These are phyloP conservation scores for Lactifluus hygrophoroides DNA, from an alignment of 768 basidiomycete species.

Conservation along the genomic window DNA sequence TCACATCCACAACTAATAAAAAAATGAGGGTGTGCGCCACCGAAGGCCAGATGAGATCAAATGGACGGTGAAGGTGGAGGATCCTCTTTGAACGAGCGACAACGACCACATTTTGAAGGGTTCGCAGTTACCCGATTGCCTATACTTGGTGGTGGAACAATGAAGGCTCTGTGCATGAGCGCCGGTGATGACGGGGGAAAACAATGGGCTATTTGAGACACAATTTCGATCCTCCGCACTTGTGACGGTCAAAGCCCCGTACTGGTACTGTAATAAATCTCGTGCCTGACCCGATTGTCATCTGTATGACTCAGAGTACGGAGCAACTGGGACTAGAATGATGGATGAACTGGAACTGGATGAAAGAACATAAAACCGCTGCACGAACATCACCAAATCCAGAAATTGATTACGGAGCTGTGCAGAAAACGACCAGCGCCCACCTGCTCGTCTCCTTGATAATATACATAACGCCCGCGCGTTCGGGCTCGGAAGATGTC, in stretches of 20 bases:
- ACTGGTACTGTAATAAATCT: no score
- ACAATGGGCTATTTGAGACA: neutral
- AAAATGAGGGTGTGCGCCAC: conserved; percentile 4
- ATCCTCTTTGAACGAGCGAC: neutral
- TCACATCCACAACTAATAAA: conserved; percentile 6
- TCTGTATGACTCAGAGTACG: neutral
- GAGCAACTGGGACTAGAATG: neutral
- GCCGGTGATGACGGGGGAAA: neutral
- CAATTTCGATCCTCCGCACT: neutral
- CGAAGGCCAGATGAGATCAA: neutral
- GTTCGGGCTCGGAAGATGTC: neutral
- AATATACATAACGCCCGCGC: no score
- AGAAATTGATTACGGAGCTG: neutral
- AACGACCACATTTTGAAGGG: neutral
- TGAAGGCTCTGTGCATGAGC: neutral
- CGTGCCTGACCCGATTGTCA: neutral
- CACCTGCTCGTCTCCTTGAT: neutral
- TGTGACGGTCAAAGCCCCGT: no score
- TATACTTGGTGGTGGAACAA: neutral
- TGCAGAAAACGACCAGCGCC: neutral
- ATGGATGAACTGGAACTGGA: no score
- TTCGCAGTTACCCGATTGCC: neutral
- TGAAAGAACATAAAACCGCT: no score
- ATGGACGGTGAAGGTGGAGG: neutral
- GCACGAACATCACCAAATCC: neutral